Percentiles rank a stretch among this genome's conserved stretches.
phyloP scores from a whole-genome alignment of 257 asterid species.

The Solanum tarijense region DNA sequence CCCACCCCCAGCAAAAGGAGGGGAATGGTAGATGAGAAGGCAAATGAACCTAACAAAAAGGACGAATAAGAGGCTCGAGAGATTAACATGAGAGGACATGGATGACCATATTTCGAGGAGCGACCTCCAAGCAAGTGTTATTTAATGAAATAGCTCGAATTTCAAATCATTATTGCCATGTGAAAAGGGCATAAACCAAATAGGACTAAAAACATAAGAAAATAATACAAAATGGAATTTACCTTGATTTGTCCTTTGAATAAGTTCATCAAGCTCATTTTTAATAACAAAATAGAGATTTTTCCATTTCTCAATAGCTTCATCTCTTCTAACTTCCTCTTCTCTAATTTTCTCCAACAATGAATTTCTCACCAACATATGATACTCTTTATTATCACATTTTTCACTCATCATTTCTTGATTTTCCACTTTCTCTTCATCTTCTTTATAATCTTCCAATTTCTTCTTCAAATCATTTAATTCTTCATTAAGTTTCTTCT shows the following conservation, averaged over 20 bases:
- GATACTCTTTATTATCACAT: neutral
- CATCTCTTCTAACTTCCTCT: slow-evolving; percentile 37
- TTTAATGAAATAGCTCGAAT: neutral
- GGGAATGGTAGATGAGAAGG: neutral
- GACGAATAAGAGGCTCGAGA: neutral
- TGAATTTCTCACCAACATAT: neutral
- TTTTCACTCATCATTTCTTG: neutral
- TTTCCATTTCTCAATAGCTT: slow-evolving; percentile 76
- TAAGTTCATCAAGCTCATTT: slow-evolving; percentile 80
- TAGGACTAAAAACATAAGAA: neutral
- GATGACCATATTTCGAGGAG: neutral
- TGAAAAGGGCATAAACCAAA: neutral
- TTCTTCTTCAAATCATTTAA: slow-evolving; percentile 23
- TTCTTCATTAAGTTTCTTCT: slow-evolving; percentile 40
- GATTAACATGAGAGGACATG: neutral
- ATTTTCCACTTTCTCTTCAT: neutral
- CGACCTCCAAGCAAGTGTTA: neutral
- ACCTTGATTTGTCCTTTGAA: slow-evolving; percentile 54
- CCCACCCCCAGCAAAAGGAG: neutral
- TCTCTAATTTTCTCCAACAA: slow-evolving; percentile 10
- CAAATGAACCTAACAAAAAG: neutral
- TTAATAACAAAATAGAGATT: slow-evolving; percentile 72
- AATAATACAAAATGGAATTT: neutral
- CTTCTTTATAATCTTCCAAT: slow-evolving; percentile 21
- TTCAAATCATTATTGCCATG: neutral